Percentiles rank a stretch among this genome's conserved stretches.
Evolutionary conservation across 108 stramenopile genomes (phyloP).

Genomic region (Skeletonema menzelii): DNA sequence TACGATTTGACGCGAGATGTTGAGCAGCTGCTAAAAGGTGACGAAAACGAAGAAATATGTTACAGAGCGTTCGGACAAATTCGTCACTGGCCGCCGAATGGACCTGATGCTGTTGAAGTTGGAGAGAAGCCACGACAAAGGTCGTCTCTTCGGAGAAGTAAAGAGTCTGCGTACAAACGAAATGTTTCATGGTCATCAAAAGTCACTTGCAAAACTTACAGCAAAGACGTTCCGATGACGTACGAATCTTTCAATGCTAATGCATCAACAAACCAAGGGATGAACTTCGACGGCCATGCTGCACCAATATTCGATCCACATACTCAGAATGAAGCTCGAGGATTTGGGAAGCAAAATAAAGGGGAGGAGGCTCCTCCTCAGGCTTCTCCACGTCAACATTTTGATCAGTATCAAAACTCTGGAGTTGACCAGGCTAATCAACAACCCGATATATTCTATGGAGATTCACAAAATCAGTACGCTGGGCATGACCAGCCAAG

Average conservation of each 20-base stretch:
- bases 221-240: constrained; percentile 44
- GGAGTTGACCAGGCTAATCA: constrained; percentile 44
- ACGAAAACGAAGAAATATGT: constrained; percentile 45
- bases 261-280: constrained; percentile 42
- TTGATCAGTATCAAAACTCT: constrained; percentile 39
- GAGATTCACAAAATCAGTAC: constrained; percentile 39
- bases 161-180: constrained; percentile 14
- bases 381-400: constrained; percentile 30
- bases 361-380: constrained; percentile 5
- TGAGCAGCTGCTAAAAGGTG: constrained; percentile 42
- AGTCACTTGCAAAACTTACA: constrained; percentile 56
- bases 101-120: constrained; percentile 9
- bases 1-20: constrained; percentile 84
- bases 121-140: constrained; percentile 4
- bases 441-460: constrained; percentile 46
- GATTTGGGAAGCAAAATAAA: constrained; percentile 7
- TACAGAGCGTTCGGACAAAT: constrained; percentile 43
- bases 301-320: constrained; percentile 48
- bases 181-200: constrained; percentile 50
- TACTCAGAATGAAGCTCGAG: constrained; percentile 43
- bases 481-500: background rate
- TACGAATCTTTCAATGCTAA: constrained; percentile 43
- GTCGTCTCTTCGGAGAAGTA: constrained; percentile 37
- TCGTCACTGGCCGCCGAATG: constrained; percentile 47
- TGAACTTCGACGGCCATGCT: constrained; percentile 47